Evolutionary conservation across 73 alveolate species (phyloP), one percentile per base, ranked within the genome.

Genomic region (Tetrahymena borealis): DNA sequence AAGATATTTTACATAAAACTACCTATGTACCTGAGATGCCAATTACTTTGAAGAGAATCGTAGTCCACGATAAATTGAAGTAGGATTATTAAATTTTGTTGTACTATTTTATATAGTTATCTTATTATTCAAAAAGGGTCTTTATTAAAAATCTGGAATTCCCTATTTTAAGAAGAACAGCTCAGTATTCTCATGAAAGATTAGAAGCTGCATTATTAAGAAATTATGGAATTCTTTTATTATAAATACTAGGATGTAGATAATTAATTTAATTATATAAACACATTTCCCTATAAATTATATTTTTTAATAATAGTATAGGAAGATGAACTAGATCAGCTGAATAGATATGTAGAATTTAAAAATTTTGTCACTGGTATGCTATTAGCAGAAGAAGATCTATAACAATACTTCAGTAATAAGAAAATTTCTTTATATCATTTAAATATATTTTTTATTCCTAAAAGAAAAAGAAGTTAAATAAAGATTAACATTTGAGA

Each of bases 1-100:
- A 94, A 92, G 97, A 94, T 40, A 37, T 90, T 24, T 33, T 92
- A 13, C 93, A 94, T 43, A 78, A 91, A 38, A 41, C 94, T 78
- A 94, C 97, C 12, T 94, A 94, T 78, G 94, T 39, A 15, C 42
- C 93, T n/a, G 91, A 60, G 18, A 37, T 85, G 43, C 91, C 77
- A 35, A 94, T 94, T 15, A 79, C 95, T 33, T 78, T 94, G 1
- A 92, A 92, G 43, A 94, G 93, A 42, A 77, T 94, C 35, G 78
- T 39, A 79, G 93, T 92, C 32, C 78, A 90, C 33, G 97, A 94
- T 91, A 93, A 42, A 31, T 60, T 60, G 28, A 60, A 60, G 85
- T 60, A 60, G 20, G 5, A n/a, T n/a, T n/a, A 5, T n/a, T 18
- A 15, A 60, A 60, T 15, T 15, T 11, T 13, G 28, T 10, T 43